Base-by-base conservation (phyloP, 2,329 filamentous ascomycete genomes). In the Penicillium concentricum region DNA sequence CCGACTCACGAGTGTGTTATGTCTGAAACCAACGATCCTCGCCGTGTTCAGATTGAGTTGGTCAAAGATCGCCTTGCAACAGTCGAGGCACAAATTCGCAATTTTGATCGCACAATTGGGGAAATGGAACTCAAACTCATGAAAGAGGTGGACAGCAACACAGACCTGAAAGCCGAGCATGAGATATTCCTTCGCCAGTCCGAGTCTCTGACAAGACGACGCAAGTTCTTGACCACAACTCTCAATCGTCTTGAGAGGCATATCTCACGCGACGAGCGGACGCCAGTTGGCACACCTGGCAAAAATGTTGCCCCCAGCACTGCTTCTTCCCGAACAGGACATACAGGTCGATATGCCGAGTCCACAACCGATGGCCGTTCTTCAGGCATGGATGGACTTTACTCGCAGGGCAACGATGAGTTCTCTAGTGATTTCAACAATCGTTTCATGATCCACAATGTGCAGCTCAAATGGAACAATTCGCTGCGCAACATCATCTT, bases 391-490 rank as follows among this genome's bases (percentile, higher is more conserved):
- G 80, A 82, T 44, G 83, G 81, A 15, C 78, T 88, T 51, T 87
- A 91, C 61, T 83, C 88, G 2, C 85, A 87, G 3, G 84, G 88
- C 1, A 84, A 87, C 4, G 85, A 89, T 16, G 92, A 97, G 63
- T 93, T 93, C 64, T 87, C 90, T 47, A 96, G 90, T 73, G 92
- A 97, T 71, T 99, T 97, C 80, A 94, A 95, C 72, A 99, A 99
- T 70, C 89, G 94, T 2, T 99, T 99, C 78, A 93, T 97, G 66
- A 89, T 99, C 51, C 94, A 99, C 79, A 99, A 99, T 67, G 85
- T 95, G 71, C 94, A 99, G 69, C 79, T 99, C 56, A 99, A 99
- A 74, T 99, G 94, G 94, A 97, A 96, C 78, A 99, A 99, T 67
- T 85, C 92, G 12, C 78, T 99, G 37, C 87, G 94, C 57, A 97